Evolutionary conservation across 108 stramenopile genomes (phyloP), one percentile per base, ranked within the genome.

Genomic region (Pseudonitzschia multiseries): DNA sequence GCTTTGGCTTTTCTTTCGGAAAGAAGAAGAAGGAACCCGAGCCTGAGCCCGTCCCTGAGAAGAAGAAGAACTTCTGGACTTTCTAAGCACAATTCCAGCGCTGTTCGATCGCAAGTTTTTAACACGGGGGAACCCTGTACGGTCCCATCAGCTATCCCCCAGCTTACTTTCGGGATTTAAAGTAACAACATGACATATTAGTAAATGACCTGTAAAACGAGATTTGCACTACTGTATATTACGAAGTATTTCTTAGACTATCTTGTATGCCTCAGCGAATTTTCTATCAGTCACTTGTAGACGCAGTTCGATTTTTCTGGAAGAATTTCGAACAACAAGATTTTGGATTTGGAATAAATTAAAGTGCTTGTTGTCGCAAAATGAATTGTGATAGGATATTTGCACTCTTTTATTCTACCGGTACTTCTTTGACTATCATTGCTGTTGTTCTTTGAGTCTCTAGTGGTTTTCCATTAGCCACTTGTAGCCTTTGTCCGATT

Each of bases 41-140:
- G 14, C 83, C 84, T 20, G 88, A 87, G 61, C 88, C 92, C 15
- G 88, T 74, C 27, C 80, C 81, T 18, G 78, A 77, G 21, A 84
- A 89, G 87, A 84, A 89, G 87, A 76, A 80, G 70, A 94, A 94
- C 79, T 91, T 87, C 86, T 94, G 93, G 93, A 94, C 93, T 75
- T 79, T 94, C 26, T 56, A 56, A 56, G 54, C 54, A 56, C 17
- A 20, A 10, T 56, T 22, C 2, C 24, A 56, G 2, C 24, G 24
- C 2, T 24, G 54, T 56, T 56, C 54, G 50, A 17, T 51, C 50
- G 50, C 4, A 51, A n/a, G 3, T 51, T 51, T n/a, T n/a, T 3
- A 36, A 36, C 36, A 36, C 36, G 36, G 36, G 36, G 36, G 36
- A 36, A 6, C 36, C 13, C 13, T 14, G 46, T 10, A 5, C 13